Percentiles rank a stretch among this genome's conserved stretches.
Conservation (phyloP, 176 grass and related monocot species). For the Ensete ventricosum region DNA sequence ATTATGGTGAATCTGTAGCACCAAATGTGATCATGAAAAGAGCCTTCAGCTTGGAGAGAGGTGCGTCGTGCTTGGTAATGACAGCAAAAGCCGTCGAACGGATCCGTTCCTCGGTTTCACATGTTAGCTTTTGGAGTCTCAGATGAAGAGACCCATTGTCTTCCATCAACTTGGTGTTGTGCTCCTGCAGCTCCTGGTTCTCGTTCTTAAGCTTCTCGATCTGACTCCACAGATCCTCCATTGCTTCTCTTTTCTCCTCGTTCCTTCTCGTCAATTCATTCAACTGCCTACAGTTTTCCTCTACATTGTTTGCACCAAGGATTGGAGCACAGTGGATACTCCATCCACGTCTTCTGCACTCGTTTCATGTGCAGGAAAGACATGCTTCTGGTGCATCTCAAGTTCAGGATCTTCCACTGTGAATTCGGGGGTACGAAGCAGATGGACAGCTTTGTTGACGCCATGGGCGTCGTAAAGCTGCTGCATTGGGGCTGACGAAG, state of each 20-base stretch:
- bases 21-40: background rate
- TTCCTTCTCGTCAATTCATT: constrained; percentile 17
- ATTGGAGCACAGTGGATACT: background rate
- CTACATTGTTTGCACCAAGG: constrained; percentile 15
- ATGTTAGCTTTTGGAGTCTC: constrained; percentile 1
- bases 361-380: background rate
- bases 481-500: background rate
- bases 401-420: background rate
- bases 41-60: background rate
- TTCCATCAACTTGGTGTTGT: constrained; percentile 12
- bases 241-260: constrained; percentile 27
- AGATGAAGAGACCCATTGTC: constrained; percentile 9
- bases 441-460: background rate
- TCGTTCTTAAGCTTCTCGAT: constrained; percentile 18
- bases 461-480: background rate
- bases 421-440: background rate
- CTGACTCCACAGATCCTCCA: constrained; percentile 7
- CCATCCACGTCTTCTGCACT: background rate
- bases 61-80: background rate
- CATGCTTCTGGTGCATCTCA: background rate
- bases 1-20: no score
- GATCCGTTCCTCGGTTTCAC: background rate
- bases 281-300: constrained; percentile 17
- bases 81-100: background rate
- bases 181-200: constrained; percentile 19